A percentile compares a stretch with the other conserved stretches of the same genome.
phyloP scores from a whole-genome alignment of 345 rosid genomes.

The Garcia nutans region DNA sequence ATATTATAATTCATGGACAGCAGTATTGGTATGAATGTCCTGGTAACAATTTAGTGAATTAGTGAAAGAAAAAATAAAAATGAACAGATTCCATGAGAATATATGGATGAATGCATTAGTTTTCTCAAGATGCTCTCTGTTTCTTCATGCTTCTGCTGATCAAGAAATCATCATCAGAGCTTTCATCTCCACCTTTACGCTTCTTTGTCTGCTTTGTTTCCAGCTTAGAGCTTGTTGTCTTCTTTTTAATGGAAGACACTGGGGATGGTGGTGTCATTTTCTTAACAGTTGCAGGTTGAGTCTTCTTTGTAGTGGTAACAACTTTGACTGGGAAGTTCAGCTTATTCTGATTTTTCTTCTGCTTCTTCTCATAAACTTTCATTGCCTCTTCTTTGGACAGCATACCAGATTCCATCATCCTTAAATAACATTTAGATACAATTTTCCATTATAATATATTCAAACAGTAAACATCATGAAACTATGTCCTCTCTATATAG shows the following conservation, averaged over 20 bases:
- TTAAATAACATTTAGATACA: conserved; percentile 23
- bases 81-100: no score
- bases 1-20: neutral
- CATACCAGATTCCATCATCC: conserved; percentile 99
- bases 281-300: conserved; percentile 33
- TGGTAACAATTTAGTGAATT: neutral
- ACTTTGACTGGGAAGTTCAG: conserved; percentile 54
- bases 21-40: neutral
- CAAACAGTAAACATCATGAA: neutral
- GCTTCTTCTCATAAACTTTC: conserved; percentile 68
- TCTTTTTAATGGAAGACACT: conserved; percentile 44
- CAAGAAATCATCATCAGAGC: conserved; percentile 53
- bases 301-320: conserved; percentile 38
- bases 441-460: neutral
- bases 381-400: conserved; percentile 67
- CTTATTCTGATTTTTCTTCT: conserved; percentile 41
- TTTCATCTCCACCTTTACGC: conserved; percentile 47
- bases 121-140: conserved; percentile 38
- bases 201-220: conserved; percentile 47
- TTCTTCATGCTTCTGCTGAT: conserved; percentile 44
- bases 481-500: neutral
- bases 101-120: no score
- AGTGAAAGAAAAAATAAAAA: no score
- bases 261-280: conserved; percentile 23
- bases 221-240: conserved; percentile 38